Evolutionary conservation across 2,329 filamentous ascomycete species (phyloP), one percentile per base, ranked within the genome.

Genomic region (Lachnellula cervina): DNA sequence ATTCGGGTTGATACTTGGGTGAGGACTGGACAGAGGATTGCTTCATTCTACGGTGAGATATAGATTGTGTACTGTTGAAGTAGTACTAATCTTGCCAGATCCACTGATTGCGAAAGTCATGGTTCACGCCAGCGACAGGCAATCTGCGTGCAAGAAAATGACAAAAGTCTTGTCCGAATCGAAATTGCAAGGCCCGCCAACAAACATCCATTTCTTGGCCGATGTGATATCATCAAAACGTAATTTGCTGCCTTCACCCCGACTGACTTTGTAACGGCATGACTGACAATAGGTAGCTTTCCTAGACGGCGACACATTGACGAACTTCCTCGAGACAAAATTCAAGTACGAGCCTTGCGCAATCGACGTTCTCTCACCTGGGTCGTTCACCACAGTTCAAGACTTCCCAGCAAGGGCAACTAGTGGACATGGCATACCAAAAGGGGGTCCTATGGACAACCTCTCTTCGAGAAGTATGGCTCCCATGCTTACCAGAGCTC

Each of bases 101-200:
- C 87, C 88, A 0, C 85, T 90, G 77, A 84, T 91, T 49, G 83
- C 87, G 1, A 90, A 91, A 66, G 74, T 90, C 59, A 90, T 50
- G 71, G 80, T 80, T 0, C 90, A 79, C 51, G 87, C 82, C 0
- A 72, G 75, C 1, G 77, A 78, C 45, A 77, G 88, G 23, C 71
- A 78, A 57, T 80, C 82, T 42, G 85, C 86, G 0, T 75, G 89
- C 5, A 77, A 81, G 51, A 88, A 86, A 57, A 73, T 90, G 17
- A 76, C 0, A 71, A 90, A 4, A 81, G 82, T 63, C 72, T 68
- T 86, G 1, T 69, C 74, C n/a, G 81, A 84, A 54, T 78, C 77
- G 0, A 69, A 64, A 2, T 74, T 86, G 21, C 66, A 63, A 0
- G 82, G 82, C 2, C 73, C 84, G 5, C 78, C 78, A 59, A 84